Percentiles rank a stretch among this genome's conserved stretches.
Conservation (phyloP, 148 eudicot genomes). For the Rhododendron ovatum region DNA sequence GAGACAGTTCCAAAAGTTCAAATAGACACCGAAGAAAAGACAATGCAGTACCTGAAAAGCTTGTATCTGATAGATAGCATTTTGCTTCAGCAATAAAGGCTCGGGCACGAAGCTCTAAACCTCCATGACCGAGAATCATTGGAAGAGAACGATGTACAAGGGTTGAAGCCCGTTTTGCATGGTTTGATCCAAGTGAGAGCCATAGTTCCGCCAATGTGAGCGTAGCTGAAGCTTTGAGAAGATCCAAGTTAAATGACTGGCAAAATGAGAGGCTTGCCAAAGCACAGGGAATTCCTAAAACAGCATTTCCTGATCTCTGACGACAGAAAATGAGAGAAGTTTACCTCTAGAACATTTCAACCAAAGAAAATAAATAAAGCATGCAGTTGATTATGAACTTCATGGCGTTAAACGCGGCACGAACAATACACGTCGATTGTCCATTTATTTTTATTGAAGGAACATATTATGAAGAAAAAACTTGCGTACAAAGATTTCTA, state of each 20-base stretch:
- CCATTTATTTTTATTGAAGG: background rate
- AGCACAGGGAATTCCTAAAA: conserved; percentile 89
- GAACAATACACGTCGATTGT: background rate
- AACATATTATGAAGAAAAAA: background rate
- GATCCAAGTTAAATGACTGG: conserved; percentile 91
- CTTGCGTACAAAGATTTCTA: background rate
- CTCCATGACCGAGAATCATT: conserved; percentile 90
- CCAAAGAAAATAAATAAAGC: background rate
- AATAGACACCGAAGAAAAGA: background rate
- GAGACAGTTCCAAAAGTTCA: background rate
- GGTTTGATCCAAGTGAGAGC: conserved; percentile 82
- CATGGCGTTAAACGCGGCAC: background rate
- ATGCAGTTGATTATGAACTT: too few relatives aligned
- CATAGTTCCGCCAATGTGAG: conserved; percentile 82
- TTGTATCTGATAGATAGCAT: conserved; percentile 77
- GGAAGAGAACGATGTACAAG: conserved; percentile 82
- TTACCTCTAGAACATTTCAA: background rate
- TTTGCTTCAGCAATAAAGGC: conserved; percentile 86
- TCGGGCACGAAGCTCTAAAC: conserved; percentile 89
- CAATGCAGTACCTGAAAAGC: conserved; percentile 53
- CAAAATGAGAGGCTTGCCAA: conserved; percentile 91
- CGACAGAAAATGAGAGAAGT: background rate
- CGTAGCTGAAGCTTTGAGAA: conserved; percentile 93
- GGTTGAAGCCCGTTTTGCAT: conserved; percentile 64
- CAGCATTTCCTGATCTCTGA: conserved; percentile 92